These are phyloP conservation scores for Albophoma yamanashiensis DNA, from an alignment of 2,329 filamentous ascomycete species.

Conservation along the genomic window DNA sequence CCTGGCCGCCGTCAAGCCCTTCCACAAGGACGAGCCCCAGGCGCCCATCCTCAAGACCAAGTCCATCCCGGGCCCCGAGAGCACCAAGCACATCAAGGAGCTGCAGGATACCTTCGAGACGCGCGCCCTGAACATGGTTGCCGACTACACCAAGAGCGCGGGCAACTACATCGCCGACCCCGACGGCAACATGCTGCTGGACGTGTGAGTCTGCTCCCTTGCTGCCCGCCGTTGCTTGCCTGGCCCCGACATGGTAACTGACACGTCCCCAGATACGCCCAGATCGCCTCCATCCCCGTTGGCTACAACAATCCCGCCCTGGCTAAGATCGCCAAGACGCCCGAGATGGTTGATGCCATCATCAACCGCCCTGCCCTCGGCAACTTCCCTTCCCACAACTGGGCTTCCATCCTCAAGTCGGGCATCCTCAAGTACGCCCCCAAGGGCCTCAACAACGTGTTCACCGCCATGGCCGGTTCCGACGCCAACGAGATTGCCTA, in stretches of 20 bases:
- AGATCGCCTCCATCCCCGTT: conserved; percentile 86
- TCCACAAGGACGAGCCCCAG: conserved; percentile 39
- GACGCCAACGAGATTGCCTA: conserved; percentile 92
- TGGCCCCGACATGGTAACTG: neutral
- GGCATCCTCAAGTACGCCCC: conserved; percentile 77
- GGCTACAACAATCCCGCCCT: conserved; percentile 86
- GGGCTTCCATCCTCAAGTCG: conserved; percentile 67
- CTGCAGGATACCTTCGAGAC: conserved; percentile 77
- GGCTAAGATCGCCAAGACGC: conserved; percentile 56
- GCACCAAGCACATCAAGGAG: conserved; percentile 56
- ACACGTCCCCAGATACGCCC: conserved; percentile 52
- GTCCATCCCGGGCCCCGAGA: conserved; percentile 64
- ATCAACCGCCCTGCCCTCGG: conserved; percentile 85
- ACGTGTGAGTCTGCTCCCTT: conserved; percentile 43
- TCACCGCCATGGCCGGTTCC: conserved; percentile 80
- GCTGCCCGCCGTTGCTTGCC: neutral
- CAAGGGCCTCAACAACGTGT: conserved; percentile 76
- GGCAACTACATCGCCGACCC: conserved; percentile 75
- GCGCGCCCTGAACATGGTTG: conserved; percentile 73
- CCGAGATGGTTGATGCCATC: conserved; percentile 69
- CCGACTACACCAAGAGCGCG: conserved; percentile 60
- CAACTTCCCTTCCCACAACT: conserved; percentile 82
- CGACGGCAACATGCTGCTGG: conserved; percentile 62
- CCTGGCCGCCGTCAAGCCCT: conserved; percentile 24
- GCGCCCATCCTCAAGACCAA: conserved; percentile 42